Evolutionary conservation across 2,329 filamentous ascomycete genomes (phyloP), one percentile per base, ranked within the genome.

Genomic region (Colletotrichum theobromicola): DNA sequence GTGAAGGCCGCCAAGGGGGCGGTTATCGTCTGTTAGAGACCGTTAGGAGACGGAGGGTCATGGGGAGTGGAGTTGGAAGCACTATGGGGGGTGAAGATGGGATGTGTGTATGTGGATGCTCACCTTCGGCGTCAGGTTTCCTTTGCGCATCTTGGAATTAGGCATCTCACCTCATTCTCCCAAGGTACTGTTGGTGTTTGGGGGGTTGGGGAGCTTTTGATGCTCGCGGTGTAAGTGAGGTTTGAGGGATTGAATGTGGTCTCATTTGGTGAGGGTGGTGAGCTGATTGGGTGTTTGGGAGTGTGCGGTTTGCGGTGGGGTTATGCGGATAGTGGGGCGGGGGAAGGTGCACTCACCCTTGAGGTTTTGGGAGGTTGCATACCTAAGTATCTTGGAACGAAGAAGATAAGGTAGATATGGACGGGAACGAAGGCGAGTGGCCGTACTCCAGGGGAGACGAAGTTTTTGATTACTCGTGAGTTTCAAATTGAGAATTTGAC

Each of bases 1-100:
- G 87, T 87, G 75, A 89, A 89, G 50, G 88, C 88, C 21, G 88
- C 88, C 26, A 87, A 80, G 10, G 88, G 88, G 67, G 87, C 87
- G 74, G 87, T 86, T 70, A 90, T 81, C 46, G 82, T 86, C 86
- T 88, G 60, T 30, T 21, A 16, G 32, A 30, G 15, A 12, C 46
- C 10, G 57, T 60, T 28, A 61, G 24, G 53, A 46, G 53, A 28
- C 3, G 24, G 24, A 9, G 10, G 50, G 50, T 66, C 50, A 60
- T 42, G 34, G 28, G 16, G 42, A n/a, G 26, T 34, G 30, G 30
- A 57, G 13, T 53, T 28, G 18, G 18, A 69, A 12, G n/a, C n/a
- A n/a, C n/a, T 30, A 24, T n/a, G 37, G 18, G n/a, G 8, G 32
- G 24, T 18, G 7, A 46, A n/a, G n/a, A 18, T 24, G 64, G 26